Evolutionary conservation across 495 filamentous ascomycete species (phyloP).

Genomic region (Pyrenopolyporus hunteri): DNA sequence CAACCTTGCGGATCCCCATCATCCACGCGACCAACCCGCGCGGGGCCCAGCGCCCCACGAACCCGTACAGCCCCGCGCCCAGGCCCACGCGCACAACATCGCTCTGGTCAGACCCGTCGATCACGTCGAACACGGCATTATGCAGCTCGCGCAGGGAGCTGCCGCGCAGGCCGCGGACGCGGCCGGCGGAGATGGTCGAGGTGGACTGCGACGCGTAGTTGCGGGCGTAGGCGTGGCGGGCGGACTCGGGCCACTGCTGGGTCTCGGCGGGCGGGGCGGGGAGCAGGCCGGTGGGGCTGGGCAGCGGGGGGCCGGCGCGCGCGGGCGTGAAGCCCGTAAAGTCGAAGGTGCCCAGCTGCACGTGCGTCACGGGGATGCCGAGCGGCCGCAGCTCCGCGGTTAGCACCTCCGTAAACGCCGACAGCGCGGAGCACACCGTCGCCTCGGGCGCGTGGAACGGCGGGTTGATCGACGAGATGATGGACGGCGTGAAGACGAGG

Average conservation of each 20-base stretch:
- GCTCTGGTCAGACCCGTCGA: constrained; percentile 55
- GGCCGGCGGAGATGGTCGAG: constrained; percentile 51
- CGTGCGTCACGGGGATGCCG: constrained; percentile 77
- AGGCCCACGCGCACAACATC: constrained; percentile 75
- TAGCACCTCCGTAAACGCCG: constrained; percentile 77
- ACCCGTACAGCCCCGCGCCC: constrained; percentile 80
- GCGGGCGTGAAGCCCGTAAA: constrained; percentile 53
- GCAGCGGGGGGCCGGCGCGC: constrained; percentile 17
- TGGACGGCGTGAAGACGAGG: constrained; percentile 81
- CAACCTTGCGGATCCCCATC: constrained; percentile 72
- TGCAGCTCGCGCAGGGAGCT: constrained; percentile 77
- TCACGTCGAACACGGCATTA: constrained; percentile 85
- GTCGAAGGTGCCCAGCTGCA: constrained; percentile 90
- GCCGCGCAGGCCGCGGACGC: constrained; percentile 60
- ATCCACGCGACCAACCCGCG: constrained; percentile 82
- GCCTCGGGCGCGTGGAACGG: constrained; percentile 87
- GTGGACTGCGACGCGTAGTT: constrained; percentile 61
- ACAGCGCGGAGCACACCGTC: constrained; percentile 74
- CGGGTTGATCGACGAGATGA: constrained; percentile 80
- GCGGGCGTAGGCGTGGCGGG: constrained; percentile 58
- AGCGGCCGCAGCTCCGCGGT: constrained; percentile 74
- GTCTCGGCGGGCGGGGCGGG: constrained; percentile 56
- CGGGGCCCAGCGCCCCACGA: constrained; percentile 86
- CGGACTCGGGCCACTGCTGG: constrained; percentile 65
- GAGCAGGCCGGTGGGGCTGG: constrained; percentile 29